Base-by-base conservation (phyloP, 352 stramenopile genomes). In the Globisporangium paddicum region DNA sequence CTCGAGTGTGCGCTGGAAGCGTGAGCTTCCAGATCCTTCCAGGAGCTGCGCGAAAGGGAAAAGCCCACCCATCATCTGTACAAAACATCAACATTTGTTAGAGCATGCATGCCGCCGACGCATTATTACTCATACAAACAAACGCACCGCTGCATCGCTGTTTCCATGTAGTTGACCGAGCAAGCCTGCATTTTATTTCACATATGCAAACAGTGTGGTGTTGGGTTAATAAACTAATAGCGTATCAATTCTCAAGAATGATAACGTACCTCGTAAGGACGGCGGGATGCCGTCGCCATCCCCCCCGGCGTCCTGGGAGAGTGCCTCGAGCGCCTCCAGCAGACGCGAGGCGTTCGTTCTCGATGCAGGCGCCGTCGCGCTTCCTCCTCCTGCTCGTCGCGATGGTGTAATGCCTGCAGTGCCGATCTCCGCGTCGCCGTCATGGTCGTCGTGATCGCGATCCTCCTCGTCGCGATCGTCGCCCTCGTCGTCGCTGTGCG, bases 41-140 rank as follows among this genome's bases (percentile, higher is more conserved):
- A 89, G 53, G 10, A 89, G 32, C 58, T 87, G 79, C 19, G 73
- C 73, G 21, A 89, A 79, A 14, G 79, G 79, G 30, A 85, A 76
- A 34, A 87, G 49, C 6, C 71, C 71, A 19, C 64, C 61, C 53
- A 86, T 71, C 46, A 56, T 45, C 32, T 70, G 16, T 25, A 21
- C 16, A 50, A 21, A 34, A 7, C 1, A 25, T 26, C 14, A 35
- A 14, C 25, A 28, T 38, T 18, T 45, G 14, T 8, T 13, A 34
- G n/a, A 3, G 16, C 10, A 37, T 49, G 11, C 35, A 40, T 40
- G 13, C 35, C n/a, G n/a, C n/a, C n/a, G n/a, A n/a, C n/a, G n/a
- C n/a, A n/a, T 40, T 25, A 51, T 3, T 23, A 34, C 35, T 18
- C 8, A 21, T 13, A 51, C 45, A 21, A 4, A 16, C 10, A 51